These are phyloP conservation scores for Ophiostoma ulmi DNA, from an alignment of 2,329 filamentous ascomycete species.

Conservation along the genomic window DNA sequence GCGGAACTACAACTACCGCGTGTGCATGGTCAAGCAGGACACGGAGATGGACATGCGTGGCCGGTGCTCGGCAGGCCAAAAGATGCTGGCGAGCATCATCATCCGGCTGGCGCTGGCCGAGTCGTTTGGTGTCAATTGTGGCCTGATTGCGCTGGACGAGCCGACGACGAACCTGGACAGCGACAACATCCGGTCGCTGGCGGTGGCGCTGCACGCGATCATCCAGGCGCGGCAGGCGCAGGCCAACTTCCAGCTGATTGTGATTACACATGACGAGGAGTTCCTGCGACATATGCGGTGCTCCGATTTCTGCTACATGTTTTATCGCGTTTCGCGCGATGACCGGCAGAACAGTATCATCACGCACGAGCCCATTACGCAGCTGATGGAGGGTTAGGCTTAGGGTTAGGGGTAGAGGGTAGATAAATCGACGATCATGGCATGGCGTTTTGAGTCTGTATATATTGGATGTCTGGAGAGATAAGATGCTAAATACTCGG, in stretches of 20 bases:
- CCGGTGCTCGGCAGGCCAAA: slow-evolving; percentile 92
- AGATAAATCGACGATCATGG: neutral
- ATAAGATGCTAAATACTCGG: too few relatives aligned
- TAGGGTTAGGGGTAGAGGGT: neutral
- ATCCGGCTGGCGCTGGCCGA: slow-evolving; percentile 94
- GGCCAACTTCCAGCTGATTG: slow-evolving; percentile 93
- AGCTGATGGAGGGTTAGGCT: slow-evolving; percentile 37
- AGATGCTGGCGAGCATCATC: slow-evolving; percentile 93
- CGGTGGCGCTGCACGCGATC: slow-evolving; percentile 77
- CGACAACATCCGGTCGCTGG: slow-evolving; percentile 89
- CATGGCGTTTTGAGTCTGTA: neutral
- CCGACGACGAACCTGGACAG: slow-evolving; percentile 94
- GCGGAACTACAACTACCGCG: slow-evolving; percentile 84
- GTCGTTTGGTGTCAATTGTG: slow-evolving; percentile 93
- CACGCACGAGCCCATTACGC: slow-evolving; percentile 59
- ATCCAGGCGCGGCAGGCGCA: slow-evolving; percentile 79
- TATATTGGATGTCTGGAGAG: neutral
- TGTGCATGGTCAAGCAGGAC: slow-evolving; percentile 96
- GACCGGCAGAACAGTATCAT: slow-evolving; percentile 84
- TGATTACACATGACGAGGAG: slow-evolving; percentile 98
- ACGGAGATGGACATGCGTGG: slow-evolving; percentile 99
- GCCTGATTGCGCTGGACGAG: slow-evolving; percentile 87
- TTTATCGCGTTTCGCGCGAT: slow-evolving; percentile 80
- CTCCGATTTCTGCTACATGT: slow-evolving; percentile 85
- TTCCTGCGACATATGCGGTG: slow-evolving; percentile 92